These are phyloP conservation scores for Clavispora carvajalis DNA, from an alignment of 805 yeast species.

Conservation along the genomic window DNA sequence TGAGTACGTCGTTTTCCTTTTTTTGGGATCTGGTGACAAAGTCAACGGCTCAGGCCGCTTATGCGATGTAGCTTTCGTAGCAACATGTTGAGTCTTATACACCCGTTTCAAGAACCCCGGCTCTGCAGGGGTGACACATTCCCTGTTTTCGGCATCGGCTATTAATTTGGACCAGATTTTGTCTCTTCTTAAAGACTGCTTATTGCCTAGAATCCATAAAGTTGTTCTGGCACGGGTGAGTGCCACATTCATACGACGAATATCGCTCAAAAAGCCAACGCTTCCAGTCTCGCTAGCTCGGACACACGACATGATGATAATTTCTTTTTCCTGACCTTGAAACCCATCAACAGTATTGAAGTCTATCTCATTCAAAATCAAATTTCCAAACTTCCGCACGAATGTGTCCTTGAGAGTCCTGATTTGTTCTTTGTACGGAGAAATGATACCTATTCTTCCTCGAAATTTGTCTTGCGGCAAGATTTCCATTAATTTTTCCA, in stretches of 20 bases:
- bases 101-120: conserved; percentile 29
- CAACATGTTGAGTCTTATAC: background rate
- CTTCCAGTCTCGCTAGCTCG: conserved; percentile 66
- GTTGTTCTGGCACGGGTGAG: conserved; percentile 90
- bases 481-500: conserved; percentile 43
- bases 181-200: conserved; percentile 57
- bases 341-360: conserved; percentile 97
- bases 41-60: background rate
- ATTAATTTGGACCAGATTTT: conserved; percentile 71
- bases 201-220: conserved; percentile 86
- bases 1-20: no score
- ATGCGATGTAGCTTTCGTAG: background rate
- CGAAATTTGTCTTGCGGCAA: conserved; percentile 51
- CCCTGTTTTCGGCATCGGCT: conserved; percentile 55
- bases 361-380: conserved; percentile 63
- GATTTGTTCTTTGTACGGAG: conserved; percentile 93
- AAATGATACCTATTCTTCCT: conserved; percentile 81
- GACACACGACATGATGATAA: conserved; percentile 92
- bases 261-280: conserved; percentile 87
- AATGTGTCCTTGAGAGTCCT: conserved; percentile 53
- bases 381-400: conserved; percentile 52
- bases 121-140: conserved; percentile 24
- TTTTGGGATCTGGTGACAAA: background rate
- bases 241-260: conserved; percentile 95
- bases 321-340: conserved; percentile 96